Base-by-base conservation (phyloP, 2,329 filamentous ascomycete genomes). In the Plectosphaerella cucumerina region DNA sequence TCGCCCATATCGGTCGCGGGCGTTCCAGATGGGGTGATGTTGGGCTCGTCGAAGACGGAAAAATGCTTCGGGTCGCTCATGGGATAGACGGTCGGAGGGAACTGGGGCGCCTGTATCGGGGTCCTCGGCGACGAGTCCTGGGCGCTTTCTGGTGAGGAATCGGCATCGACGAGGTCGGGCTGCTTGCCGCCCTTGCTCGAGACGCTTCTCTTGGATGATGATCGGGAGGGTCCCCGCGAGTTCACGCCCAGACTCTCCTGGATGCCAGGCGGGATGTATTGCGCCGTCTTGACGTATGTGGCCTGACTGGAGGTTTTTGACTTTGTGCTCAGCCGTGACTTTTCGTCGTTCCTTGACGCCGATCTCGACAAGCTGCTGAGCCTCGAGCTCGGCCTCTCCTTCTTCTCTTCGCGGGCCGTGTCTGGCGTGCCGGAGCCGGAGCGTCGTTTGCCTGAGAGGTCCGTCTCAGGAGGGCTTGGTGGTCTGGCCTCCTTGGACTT, bases 391-490 rank as follows among this genome's bases (percentile, higher is more conserved):
- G 70, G 69, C 60, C 66, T 69, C 52, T 64, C 63, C 41, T 66
- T 58, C 62, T 59, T 59, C 41, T 58, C 37, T 35, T 48, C 47
- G 17, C 37, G 63, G 6, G 54, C 44, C 14, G 62, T 62, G 5
- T 53, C 55, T n/a, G 65, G 60, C 8, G 61, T 65, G 14, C 56
- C 62, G 5, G 62, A 59, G 17, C 33, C 21, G 12, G 58, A 46
- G 17, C 54, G 56, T 54, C 64, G 71, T 34, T 74, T 71, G 46
- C 70, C 73, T 3, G 80, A 80, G 17, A 84, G 56, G 52, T 85
- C 82, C 4, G 83, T 86, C 56, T 85, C 82, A 2, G 82, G 83
- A 2, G 83, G 83, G 49, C 78, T 86, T 3, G 81, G 82, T n/a
- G 82, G 77, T 56, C 82, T 71, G 43, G 69, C 62, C 47, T 65